Percentiles rank a stretch among this genome's conserved stretches.
phyloP scores from a whole-genome alignment of 2,329 filamentous ascomycete genomes.

The Pseudocercospora pini-densiflorae region DNA sequence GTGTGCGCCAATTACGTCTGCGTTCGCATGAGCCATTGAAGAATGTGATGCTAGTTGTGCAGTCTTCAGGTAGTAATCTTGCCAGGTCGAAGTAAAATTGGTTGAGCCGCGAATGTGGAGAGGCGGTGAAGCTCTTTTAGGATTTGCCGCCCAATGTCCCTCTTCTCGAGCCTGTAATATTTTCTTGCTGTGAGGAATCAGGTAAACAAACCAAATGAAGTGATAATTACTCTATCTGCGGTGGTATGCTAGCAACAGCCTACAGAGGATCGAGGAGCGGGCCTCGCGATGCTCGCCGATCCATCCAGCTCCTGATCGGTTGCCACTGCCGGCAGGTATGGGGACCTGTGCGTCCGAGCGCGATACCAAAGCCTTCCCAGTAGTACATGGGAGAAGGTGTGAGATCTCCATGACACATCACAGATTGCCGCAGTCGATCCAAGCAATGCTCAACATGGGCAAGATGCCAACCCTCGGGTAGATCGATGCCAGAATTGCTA shows the following conservation, averaged over 20 bases:
- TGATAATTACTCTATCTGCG: not conserved
- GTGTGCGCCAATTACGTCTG: not conserved
- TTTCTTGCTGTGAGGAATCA: too few species aligned
- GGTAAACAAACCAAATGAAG: not conserved
- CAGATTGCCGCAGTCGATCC: constrained; percentile 26
- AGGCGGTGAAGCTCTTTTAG: too few species aligned
- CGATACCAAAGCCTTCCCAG: constrained; percentile 21
- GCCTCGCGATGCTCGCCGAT: constrained; percentile 17
- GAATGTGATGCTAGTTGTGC: too few species aligned
- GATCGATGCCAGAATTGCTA: not conserved
- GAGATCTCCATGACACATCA: constrained; percentile 30
- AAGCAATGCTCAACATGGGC: constrained; percentile 30
- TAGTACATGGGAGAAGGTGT: constrained; percentile 25
- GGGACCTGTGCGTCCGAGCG: constrained; percentile 21
- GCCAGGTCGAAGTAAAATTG: too few species aligned
- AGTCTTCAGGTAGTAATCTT: too few species aligned
- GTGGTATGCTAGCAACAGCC: not conserved
- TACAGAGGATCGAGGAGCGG: constrained; percentile 13
- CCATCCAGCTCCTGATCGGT: constrained; percentile 29
- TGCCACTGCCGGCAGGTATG: constrained; percentile 28
- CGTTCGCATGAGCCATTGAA: not conserved
- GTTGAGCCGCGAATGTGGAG: too few species aligned
- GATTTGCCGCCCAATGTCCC: too few species aligned
- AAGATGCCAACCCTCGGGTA: constrained; percentile 16
- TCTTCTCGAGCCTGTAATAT: too few species aligned